Evolutionary conservation across 2,329 filamentous ascomycete species (phyloP).

Genomic region (Trichocomaceae sp.): DNA sequence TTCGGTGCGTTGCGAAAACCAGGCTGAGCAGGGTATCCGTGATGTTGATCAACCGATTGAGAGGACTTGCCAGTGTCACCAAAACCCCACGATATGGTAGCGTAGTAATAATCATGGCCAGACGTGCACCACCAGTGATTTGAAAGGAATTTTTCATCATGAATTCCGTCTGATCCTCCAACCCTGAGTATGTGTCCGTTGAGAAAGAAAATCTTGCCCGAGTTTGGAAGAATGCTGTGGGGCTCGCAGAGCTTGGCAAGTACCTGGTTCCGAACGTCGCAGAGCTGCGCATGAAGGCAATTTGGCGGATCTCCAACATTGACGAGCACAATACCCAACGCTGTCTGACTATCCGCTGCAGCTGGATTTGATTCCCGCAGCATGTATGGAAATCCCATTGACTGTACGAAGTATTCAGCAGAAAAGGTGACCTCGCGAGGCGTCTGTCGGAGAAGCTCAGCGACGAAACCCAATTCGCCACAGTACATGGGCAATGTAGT

Average conservation of each 20-base stretch:
- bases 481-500: constrained; percentile 24
- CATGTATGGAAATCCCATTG: constrained; percentile 11
- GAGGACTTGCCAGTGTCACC: neutral
- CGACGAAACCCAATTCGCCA: constrained; percentile 10
- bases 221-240: constrained; percentile 2
- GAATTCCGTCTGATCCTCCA: constrained; percentile 9
- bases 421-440: constrained; percentile 14
- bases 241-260: constrained; percentile 10
- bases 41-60: neutral
- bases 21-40: neutral
- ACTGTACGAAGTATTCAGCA: constrained; percentile 16
- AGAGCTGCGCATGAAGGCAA: constrained; percentile 21
- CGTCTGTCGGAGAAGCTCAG: neutral
- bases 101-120: constrained; percentile 27
- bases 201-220: constrained; percentile 31
- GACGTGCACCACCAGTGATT: constrained; percentile 24
- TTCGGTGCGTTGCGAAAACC: constrained; percentile 2
- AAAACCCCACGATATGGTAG: constrained; percentile 26
- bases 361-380: constrained; percentile 20
- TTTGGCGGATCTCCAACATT: constrained; percentile 15
- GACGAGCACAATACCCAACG: constrained; percentile 26
- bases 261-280: constrained; percentile 17
- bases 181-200: constrained; percentile 20
- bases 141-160: constrained; percentile 20
- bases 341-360: constrained; percentile 13